Evolutionary conservation across 1,284 basidiomycete species (phyloP).

Genomic region (Cerrena zonata): DNA sequence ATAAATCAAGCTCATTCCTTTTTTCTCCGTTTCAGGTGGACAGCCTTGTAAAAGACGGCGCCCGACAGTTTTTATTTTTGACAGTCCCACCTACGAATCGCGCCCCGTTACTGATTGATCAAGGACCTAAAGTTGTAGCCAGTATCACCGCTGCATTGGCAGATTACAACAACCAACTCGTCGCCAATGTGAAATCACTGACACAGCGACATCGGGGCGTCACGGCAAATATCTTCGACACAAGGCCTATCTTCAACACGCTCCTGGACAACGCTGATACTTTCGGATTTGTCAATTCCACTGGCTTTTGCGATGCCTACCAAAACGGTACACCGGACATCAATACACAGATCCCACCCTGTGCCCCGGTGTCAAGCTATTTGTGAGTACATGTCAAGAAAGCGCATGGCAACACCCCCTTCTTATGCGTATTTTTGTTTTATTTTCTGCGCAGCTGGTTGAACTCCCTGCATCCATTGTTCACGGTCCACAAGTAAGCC

Average conservation of each 20-base stretch:
- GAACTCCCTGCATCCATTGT: slow-evolving; percentile 49
- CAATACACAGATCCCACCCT: slow-evolving; percentile 49
- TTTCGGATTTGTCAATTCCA: slow-evolving; percentile 53
- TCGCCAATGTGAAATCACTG: slow-evolving; percentile 36
- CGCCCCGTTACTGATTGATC: slow-evolving; percentile 48
- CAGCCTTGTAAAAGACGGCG: slow-evolving; percentile 47
- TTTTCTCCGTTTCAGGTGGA: slow-evolving; percentile 38
- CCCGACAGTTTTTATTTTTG: slow-evolving; percentile 59
- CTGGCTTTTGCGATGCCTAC: slow-evolving; percentile 56
- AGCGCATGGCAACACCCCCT: no score
- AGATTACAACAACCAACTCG: slow-evolving; percentile 49
- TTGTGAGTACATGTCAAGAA: slow-evolving; percentile 40
- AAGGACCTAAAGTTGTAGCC: slow-evolving; percentile 36
- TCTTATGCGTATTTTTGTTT: not conserved
- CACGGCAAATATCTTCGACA: slow-evolving; percentile 47
- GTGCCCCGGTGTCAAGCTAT: slow-evolving; percentile 58
- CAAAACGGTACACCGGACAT: slow-evolving; percentile 46
- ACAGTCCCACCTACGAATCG: slow-evolving; percentile 62
- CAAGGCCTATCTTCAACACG: slow-evolving; percentile 52
- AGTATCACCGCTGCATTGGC: slow-evolving; percentile 38
- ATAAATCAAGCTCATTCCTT: not conserved
- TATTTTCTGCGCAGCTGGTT: slow-evolving; percentile 38
- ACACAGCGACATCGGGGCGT: slow-evolving; percentile 37
- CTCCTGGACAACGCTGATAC: slow-evolving; percentile 46
- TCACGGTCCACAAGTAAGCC: slow-evolving; percentile 48